Evolutionary conservation across 176 grass and related monocot species (phyloP), one percentile per base, ranked within the genome.

Genomic region (Tuctoria greenei): DNA sequence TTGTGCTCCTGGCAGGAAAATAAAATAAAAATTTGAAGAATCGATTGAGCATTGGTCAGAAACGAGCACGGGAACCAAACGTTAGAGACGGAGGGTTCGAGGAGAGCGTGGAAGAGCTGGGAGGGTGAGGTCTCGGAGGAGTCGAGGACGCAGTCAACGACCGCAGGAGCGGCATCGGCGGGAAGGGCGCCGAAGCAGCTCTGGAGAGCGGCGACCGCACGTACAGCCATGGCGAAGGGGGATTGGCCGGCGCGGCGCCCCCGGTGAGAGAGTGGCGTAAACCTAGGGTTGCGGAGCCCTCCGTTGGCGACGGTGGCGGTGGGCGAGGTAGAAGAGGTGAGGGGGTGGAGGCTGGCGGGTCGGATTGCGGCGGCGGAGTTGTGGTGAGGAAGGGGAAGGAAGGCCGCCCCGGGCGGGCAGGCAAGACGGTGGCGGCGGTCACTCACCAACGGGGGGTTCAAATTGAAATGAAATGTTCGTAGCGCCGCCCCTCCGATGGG

Each of bases 101-200:
- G 83, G 73, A 97, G 90, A 21, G 82, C 84, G 69, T 70, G 78
- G 88, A 93, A 93, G 84, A 97, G 86, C 24, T 71, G 55, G 56
- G 72, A 64, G 64, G 88, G 24, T 4, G 90, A 77, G 66, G 83
- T 14, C 56, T 35, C 46, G 59, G 85, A 87, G 44, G 94, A 91
- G 5, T 86, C 83, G 27, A 93, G 72, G 11, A 97, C 88, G 69
- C 90, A 97, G 81, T 97, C 88, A 54, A 97, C 82, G 64, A 97
- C 79, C 5, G 88, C 84, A 41, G 91, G 71, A 17, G 87, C 71
- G 75, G 91, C 86, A 34, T 87, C 78, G 0, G 75, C 67, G 4
- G 90, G 84, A 47, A 93, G 71, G 42, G 79, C 28, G 74, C 66
- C 50, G 34, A 97, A 87, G 81, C 90, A 87, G 44, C 81, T 89